Evolutionary conservation across 1,139 yeast species (phyloP).

Genomic region (Suhomyces wounanorum): DNA sequence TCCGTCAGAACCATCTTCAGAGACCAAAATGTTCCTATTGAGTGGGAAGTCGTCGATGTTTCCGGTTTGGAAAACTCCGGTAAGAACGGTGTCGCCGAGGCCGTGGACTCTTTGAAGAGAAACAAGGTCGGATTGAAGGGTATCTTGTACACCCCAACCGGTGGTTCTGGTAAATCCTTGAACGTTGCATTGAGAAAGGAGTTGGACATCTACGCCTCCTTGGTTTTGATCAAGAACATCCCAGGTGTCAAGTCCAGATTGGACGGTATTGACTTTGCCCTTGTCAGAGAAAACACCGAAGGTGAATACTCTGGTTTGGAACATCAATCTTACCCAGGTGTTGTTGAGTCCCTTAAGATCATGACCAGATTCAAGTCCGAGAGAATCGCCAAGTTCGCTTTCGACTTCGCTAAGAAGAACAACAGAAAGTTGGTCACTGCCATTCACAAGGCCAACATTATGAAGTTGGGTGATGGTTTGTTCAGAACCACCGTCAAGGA

Average conservation of each 20-base stretch:
- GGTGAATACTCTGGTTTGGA: slow-evolving; percentile 99
- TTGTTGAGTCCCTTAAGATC: slow-evolving; percentile 93
- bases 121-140: slow-evolving; percentile 98
- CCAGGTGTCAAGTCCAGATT: slow-evolving; percentile 93
- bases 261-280: slow-evolving; percentile 85
- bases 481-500: slow-evolving; percentile 93
- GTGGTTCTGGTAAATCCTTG: slow-evolving; percentile 60
- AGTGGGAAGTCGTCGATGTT: slow-evolving; percentile 90
- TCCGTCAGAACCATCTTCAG: slow-evolving; percentile 89
- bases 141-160: slow-evolving; percentile 87
- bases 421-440: slow-evolving; percentile 93
- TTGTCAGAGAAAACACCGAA: slow-evolving; percentile 95
- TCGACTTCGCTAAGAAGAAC: slow-evolving; percentile 91
- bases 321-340: slow-evolving; percentile 97
- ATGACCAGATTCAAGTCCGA: slow-evolving; percentile 94
- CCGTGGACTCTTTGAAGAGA: slow-evolving; percentile 89
- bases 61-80: slow-evolving; percentile 73
- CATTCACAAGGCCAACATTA: slow-evolving; percentile 98
- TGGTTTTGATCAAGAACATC: slow-evolving; percentile 88
- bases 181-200: slow-evolving; percentile 97
- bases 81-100: slow-evolving; percentile 70
- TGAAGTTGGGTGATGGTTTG: slow-evolving; percentile 98
- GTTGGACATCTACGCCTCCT: slow-evolving; percentile 91
- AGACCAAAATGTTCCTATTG: slow-evolving; percentile 85
- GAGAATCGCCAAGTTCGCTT: slow-evolving; percentile 96